A percentile compares a stretch with the other conserved stretches of the same genome.
Conservation (phyloP, 1,284 basidiomycete species). For the Pterulicium gracile region DNA sequence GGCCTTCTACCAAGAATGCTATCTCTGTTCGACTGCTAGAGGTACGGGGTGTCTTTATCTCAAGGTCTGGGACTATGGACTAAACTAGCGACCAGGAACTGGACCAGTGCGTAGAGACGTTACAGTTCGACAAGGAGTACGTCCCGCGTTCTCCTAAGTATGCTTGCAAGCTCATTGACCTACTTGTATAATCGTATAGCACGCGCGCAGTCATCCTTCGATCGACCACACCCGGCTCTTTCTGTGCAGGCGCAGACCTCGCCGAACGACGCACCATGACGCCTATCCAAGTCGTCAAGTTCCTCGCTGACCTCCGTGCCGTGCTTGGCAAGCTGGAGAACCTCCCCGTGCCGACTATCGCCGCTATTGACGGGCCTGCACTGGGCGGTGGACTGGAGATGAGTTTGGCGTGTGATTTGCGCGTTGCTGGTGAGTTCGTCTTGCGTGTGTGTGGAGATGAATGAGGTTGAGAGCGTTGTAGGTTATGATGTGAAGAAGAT, state of each 20-base stretch:
- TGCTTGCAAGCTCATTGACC: too few relatives aligned
- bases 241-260: slow-evolving; percentile 91
- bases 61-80: too few relatives aligned
- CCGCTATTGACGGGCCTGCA: slow-evolving; percentile 88
- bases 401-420: slow-evolving; percentile 78
- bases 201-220: slow-evolving; percentile 72
- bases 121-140: slow-evolving; percentile 58
- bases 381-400: slow-evolving; percentile 88
- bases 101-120: slow-evolving; percentile 54
- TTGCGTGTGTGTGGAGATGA: background rate
- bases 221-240: slow-evolving; percentile 65
- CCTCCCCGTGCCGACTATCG: slow-evolving; percentile 82
- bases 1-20: slow-evolving; percentile 83
- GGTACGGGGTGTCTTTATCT: slow-evolving; percentile 36
- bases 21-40: slow-evolving; percentile 69
- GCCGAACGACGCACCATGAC: slow-evolving; percentile 79
- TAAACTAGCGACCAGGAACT: too few relatives aligned
- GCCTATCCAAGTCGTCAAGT: slow-evolving; percentile 61
- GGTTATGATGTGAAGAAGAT: slow-evolving; percentile 62
- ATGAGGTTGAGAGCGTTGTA: slow-evolving; percentile 11
- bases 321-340: slow-evolving; percentile 69
- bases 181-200: too few relatives aligned
- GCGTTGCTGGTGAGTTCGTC: slow-evolving; percentile 59
- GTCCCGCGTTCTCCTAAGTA: slow-evolving; percentile 11
- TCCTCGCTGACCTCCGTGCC: slow-evolving; percentile 68